Evolutionary conservation across 345 rosid genomes (phyloP).

Genomic region (Syzygium jambos): DNA sequence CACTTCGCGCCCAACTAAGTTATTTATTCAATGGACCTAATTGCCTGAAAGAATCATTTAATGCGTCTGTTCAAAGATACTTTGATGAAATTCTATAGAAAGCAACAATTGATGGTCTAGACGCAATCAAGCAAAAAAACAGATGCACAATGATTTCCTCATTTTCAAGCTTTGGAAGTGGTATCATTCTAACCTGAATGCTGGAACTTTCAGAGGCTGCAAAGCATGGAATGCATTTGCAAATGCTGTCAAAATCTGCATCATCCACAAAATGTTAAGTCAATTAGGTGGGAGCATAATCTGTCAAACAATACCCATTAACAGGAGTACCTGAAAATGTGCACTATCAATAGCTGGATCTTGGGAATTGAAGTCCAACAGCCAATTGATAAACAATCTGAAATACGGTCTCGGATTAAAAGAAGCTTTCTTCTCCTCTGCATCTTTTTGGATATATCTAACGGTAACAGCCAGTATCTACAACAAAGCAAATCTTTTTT

Average conservation of each 20-base stretch:
- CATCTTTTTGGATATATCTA: conserved; percentile 72
- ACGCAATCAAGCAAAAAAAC: neutral
- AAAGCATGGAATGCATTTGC: conserved; percentile 80
- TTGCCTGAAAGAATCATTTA: neutral
- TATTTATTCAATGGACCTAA: neutral
- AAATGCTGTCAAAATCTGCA: conserved; percentile 80
- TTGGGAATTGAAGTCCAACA: conserved; percentile 56
- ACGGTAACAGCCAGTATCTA: conserved; percentile 73
- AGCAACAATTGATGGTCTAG: neutral
- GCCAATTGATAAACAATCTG: conserved; percentile 72
- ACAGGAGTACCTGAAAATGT: conserved; percentile 58
- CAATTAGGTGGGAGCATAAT: neutral
- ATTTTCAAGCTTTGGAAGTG: neutral
- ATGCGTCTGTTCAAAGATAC: neutral
- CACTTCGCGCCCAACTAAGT: neutral
- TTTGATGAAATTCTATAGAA: neutral
- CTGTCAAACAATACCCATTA: neutral
- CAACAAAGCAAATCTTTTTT: conserved; percentile 3
- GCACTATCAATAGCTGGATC: conserved; percentile 61
- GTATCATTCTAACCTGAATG: conserved; percentile 54
- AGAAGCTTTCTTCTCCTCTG: conserved; percentile 72
- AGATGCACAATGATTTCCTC: neutral
- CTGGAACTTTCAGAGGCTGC: conserved; percentile 91
- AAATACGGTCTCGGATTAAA: conserved; percentile 68
- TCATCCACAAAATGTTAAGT: conserved; percentile 5